These are phyloP conservation scores for Pichia sp. DNA, from an alignment of 1,139 yeast genomes.

Conservation along the genomic window DNA sequence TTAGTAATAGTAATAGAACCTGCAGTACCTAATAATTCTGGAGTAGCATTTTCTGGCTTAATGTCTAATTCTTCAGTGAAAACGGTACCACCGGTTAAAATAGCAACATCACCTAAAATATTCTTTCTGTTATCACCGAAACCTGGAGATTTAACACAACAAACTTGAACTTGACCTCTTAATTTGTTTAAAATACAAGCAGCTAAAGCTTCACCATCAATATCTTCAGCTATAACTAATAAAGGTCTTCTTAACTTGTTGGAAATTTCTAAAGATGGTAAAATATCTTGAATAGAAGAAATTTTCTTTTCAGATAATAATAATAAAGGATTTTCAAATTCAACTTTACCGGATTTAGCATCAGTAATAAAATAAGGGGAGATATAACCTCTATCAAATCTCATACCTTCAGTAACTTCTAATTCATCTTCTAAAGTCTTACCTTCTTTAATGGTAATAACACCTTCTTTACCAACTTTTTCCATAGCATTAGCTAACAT, in stretches of 20 bases:
- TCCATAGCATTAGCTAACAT: conserved; percentile 97
- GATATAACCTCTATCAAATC: conserved; percentile 97
- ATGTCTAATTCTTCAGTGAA: conserved; percentile 97
- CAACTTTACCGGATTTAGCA: conserved; percentile 94
- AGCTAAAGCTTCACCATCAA: conserved; percentile 98
- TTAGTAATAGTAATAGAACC: conserved; percentile 93
- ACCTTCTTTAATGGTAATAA: conserved; percentile 95
- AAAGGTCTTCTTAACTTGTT: conserved; percentile 94
- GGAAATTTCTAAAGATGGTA: conserved; percentile 92
- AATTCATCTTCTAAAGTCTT: conserved; percentile 95
- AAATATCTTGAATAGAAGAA: conserved; percentile 84
- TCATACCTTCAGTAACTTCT: conserved; percentile 99
- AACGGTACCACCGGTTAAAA: conserved; percentile 95
- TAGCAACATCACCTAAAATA: conserved; percentile 95
- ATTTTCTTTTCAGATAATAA: conserved; percentile 92
- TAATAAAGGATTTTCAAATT: conserved; percentile 90
- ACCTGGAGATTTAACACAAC: conserved; percentile 99
- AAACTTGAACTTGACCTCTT: conserved; percentile 98
- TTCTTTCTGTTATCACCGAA: conserved; percentile 99
- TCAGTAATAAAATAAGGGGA: conserved; percentile 98
- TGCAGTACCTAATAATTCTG: conserved; percentile 87
- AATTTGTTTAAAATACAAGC: conserved; percentile 98
- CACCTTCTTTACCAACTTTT: conserved; percentile 99
- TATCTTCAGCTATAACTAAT: conserved; percentile 91
- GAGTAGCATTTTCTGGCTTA: conserved; percentile 93